phyloP scores from a whole-genome alignment of 2,329 filamentous ascomycete species.

The Ceratocystis variospora region DNA sequence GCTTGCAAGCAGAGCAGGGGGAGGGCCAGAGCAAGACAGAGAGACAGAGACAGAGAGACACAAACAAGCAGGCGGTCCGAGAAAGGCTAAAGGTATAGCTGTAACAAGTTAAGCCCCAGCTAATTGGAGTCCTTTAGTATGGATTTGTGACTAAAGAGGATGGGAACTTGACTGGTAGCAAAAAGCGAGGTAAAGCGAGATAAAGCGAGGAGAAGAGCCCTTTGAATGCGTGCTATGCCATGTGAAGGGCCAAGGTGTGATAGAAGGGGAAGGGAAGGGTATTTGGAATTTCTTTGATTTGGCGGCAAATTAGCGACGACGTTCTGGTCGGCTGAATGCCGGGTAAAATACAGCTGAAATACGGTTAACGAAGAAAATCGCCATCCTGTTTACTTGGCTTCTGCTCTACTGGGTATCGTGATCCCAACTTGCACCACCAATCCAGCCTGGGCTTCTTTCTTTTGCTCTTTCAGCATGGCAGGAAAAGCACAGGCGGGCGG shows the following conservation, averaged over 20 bases:
- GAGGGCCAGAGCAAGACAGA: neutral
- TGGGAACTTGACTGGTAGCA: neutral
- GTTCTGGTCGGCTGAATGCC: neutral
- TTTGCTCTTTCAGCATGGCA: neutral
- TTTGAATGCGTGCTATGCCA: neutral
- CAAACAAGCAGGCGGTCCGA: neutral
- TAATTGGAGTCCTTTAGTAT: neutral
- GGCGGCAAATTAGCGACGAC: neutral
- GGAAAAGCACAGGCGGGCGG: neutral
- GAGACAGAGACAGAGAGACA: neutral
- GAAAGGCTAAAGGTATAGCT: no score
- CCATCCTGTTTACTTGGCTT: no score
- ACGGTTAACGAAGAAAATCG: no score
- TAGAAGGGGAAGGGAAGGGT: neutral
- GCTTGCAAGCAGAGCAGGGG: neutral
- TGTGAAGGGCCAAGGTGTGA: neutral
- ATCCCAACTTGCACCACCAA: neutral
- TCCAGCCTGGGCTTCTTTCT: neutral
- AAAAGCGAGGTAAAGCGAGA: neutral
- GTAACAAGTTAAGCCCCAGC: no score
- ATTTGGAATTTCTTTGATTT: neutral
- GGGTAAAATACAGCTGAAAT: neutral
- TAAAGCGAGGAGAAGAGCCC: neutral
- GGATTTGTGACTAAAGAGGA: neutral
- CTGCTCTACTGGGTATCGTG: no score